Percentiles rank a stretch among this genome's conserved stretches.
Conservation (phyloP, 1,284 basidiomycete genomes). For the Tilletia setariae region DNA sequence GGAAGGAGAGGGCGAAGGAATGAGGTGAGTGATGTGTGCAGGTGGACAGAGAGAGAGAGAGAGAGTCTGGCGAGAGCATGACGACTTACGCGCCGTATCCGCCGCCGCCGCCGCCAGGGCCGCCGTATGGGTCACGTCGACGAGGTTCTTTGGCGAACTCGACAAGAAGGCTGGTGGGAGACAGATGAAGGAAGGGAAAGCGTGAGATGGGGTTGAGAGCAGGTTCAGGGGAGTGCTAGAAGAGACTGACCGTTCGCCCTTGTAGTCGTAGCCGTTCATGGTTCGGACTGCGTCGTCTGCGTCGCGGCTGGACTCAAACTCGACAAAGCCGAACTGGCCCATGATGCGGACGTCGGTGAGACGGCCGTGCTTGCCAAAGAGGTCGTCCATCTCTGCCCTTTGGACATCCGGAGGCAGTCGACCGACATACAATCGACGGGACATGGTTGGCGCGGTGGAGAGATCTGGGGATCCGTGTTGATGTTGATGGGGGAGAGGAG, state of each 20-base stretch:
- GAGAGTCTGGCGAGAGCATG: slow-evolving; percentile 28
- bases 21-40: background rate
- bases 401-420: slow-evolving; percentile 43
- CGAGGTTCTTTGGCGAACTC: slow-evolving; percentile 44
- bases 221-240: background rate
- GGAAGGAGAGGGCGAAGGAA: background rate
- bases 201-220: background rate
- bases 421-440: slow-evolving; percentile 49
- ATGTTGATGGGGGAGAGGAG: background rate
- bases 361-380: slow-evolving; percentile 49
- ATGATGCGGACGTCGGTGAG: slow-evolving; percentile 48
- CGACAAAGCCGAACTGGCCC: slow-evolving; percentile 51
- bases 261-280: slow-evolving; percentile 49
- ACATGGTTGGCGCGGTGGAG: slow-evolving; percentile 20
- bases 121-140: slow-evolving; percentile 28
- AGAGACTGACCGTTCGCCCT: slow-evolving; percentile 38
- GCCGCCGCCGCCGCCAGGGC: slow-evolving; percentile 23
- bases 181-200: background rate
- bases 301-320: slow-evolving; percentile 51
- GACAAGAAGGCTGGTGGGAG: slow-evolving; percentile 38
- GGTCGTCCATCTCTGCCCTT: slow-evolving; percentile 47
- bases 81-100: slow-evolving; percentile 15
- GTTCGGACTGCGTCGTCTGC: slow-evolving; percentile 52
- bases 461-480: background rate
- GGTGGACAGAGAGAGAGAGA: slow-evolving; percentile 6